A percentile compares a stretch with the other conserved stretches of the same genome.
phyloP scores from a whole-genome alignment of 2,329 filamentous ascomycete genomes.

The Venturia asperata region DNA sequence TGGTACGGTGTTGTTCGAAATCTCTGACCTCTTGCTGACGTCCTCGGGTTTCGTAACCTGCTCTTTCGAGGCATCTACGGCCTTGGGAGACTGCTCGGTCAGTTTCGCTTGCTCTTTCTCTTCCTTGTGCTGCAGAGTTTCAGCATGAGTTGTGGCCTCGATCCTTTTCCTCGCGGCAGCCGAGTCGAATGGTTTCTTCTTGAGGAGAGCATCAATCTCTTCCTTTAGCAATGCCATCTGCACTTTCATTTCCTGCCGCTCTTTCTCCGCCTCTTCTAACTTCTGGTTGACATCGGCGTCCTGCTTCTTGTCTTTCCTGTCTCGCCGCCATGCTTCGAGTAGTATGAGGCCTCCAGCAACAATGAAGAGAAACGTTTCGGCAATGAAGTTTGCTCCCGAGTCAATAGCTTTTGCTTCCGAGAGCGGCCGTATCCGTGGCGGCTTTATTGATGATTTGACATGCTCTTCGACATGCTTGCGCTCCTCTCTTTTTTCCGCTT shows the following conservation, averaged over 20 bases:
- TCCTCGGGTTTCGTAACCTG: background rate
- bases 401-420: conserved; percentile 63
- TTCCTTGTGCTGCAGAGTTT: background rate
- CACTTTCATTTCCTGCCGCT: conserved; percentile 32
- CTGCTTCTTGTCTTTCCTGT: conserved; percentile 53
- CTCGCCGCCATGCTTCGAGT: conserved; percentile 54
- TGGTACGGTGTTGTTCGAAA: background rate
- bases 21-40: background rate
- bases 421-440: conserved; percentile 54
- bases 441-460: conserved; percentile 32
- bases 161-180: conserved; percentile 1
- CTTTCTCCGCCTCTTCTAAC: conserved; percentile 50
- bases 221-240: conserved; percentile 38
- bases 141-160: background rate
- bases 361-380: conserved; percentile 58
- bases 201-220: conserved; percentile 14
- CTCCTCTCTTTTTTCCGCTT: conserved; percentile 41
- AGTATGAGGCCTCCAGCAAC: conserved; percentile 58
- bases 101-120: background rate
- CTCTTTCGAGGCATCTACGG: background rate
- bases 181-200: conserved; percentile 16
- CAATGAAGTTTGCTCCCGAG: conserved; percentile 61
- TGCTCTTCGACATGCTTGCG: conserved; percentile 43
- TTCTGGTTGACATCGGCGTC: conserved; percentile 55
- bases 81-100: background rate